phyloP scores from a whole-genome alignment of 176 grass and related monocot genomes.

The Rhipidocladum racemiflorum region DNA sequence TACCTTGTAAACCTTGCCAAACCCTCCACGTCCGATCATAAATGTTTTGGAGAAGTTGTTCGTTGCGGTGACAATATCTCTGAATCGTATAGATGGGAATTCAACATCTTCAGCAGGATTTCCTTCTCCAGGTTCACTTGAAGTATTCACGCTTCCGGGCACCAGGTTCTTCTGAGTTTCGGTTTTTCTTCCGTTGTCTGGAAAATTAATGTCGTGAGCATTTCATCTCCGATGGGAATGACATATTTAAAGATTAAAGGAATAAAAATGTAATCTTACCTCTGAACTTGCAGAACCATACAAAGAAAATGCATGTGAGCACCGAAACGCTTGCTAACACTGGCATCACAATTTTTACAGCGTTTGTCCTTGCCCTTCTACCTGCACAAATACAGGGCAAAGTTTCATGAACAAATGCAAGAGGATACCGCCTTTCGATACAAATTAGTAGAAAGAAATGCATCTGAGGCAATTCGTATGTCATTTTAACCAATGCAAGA shows the following conservation, averaged over 20 bases:
- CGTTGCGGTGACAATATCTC: constrained; percentile 35
- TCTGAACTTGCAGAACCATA: constrained; percentile 23
- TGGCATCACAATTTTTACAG: constrained; percentile 23
- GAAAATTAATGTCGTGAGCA: not conserved
- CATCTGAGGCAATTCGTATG: not conserved
- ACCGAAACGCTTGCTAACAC: not conserved
- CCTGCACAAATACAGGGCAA: not conserved
- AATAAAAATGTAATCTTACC: constrained; percentile 1
- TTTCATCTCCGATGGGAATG: not conserved
- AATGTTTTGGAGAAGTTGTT: constrained; percentile 39
- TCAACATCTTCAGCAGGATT: constrained; percentile 23
- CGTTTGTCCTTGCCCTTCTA: not conserved
- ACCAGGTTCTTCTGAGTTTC: constrained; percentile 30
- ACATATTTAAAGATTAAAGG: not conserved
- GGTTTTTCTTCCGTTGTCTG: constrained; percentile 1
- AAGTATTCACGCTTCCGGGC: not conserved
- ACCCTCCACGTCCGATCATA: constrained; percentile 52
- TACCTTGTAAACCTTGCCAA: constrained; percentile 72
- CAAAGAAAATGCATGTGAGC: constrained; percentile 17
- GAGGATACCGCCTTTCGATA: not conserved
- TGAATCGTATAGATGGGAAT: constrained; percentile 40
- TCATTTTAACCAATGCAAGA: not conserved
- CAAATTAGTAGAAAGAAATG: not conserved
- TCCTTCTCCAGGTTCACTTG: constrained; percentile 4
- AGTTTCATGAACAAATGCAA: not conserved